Conservation (phyloP, 2,329 filamentous ascomycete species). For the Aspergillus flavus region DNA sequence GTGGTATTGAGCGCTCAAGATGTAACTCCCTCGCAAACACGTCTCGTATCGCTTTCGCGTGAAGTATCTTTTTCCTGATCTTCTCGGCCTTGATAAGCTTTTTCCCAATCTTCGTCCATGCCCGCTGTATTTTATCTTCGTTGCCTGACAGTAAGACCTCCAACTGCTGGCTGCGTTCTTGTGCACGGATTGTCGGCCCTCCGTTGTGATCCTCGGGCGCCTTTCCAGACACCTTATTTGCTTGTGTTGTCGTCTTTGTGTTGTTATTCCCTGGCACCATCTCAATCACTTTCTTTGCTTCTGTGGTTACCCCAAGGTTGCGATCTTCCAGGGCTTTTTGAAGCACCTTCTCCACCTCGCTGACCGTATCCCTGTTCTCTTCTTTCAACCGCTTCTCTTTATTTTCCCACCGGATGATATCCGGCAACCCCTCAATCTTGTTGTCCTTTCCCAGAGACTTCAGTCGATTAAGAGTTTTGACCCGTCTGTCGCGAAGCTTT, state of each 20-base stretch:
- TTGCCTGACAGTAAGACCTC: no score
- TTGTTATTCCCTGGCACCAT: no score
- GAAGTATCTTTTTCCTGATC: neutral
- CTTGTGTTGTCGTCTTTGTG: no score
- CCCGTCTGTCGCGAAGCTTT: neutral
- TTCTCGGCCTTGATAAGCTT: neutral
- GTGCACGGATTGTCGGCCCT: no score
- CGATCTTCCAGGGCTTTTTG: neutral
- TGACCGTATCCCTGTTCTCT: neutral
- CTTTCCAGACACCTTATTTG: no score
- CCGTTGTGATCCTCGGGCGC: no score
- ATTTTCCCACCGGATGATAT: neutral
- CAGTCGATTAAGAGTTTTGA: neutral
- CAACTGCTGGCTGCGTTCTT: no score
- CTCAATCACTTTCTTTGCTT: no score
- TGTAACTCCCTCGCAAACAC: neutral
- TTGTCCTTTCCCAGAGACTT: neutral
- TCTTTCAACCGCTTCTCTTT: neutral
- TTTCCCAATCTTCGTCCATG: neutral
- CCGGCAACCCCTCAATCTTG: rapidly evolving
- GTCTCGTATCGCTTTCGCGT: neutral
- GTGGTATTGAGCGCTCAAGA: neutral
- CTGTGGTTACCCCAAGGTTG: no score
- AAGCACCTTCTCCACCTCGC: neutral
- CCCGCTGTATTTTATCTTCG: no score